Base-by-base conservation (phyloP, 805 yeast genomes). In the Danielozyma ontarioensis region DNA sequence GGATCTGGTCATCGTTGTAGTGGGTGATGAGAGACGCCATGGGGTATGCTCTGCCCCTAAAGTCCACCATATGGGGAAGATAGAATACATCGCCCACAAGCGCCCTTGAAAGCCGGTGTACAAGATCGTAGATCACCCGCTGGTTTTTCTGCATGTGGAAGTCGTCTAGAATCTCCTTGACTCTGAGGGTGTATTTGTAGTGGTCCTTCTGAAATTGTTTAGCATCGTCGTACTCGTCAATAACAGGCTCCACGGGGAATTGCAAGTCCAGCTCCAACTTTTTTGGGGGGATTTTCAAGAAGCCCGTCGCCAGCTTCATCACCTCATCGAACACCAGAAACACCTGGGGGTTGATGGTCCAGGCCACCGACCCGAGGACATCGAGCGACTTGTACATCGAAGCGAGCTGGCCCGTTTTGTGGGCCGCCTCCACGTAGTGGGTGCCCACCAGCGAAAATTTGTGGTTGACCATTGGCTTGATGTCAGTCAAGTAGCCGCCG, bases 41-140 rank as follows among this genome's bases (percentile, higher is more conserved):
- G 1, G 72, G 69, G 38, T 67, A 67, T 2, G 59, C 59, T 15
- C 72, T 41, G 4, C 71, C 69, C 28, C 72, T 45, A 33, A 66
- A 67, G 41, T 67, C 72, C 27, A 59, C 39, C 5, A 45, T 39
- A 35, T 66, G 69, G 1, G 71, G 70, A 13, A 59, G 46, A 35
- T 52, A 67, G 10, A 67, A 36, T 15, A 52, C 44, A 22, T 63
- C 68, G 8, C 68, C 70, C 34, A 45, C 52, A 27, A 50, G 51
- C 1, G 62, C 47, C 6, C 50, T 46, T 2, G 60, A 58, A 3
- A 64, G 25, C 18, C 39, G 28, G 10, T 34, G 38, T 12, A 53
- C 33, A 37, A 44, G 33, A 13, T 51, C 40, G 29, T 47, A 51
- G 29, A 45, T 48, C 12, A 37, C 33, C 15, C 64, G 32, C 26